Percentiles rank a stretch among this genome's conserved stretches.
Conservation (phyloP, 139 green algal genomes). For the Picochlorum sp. region DNA sequence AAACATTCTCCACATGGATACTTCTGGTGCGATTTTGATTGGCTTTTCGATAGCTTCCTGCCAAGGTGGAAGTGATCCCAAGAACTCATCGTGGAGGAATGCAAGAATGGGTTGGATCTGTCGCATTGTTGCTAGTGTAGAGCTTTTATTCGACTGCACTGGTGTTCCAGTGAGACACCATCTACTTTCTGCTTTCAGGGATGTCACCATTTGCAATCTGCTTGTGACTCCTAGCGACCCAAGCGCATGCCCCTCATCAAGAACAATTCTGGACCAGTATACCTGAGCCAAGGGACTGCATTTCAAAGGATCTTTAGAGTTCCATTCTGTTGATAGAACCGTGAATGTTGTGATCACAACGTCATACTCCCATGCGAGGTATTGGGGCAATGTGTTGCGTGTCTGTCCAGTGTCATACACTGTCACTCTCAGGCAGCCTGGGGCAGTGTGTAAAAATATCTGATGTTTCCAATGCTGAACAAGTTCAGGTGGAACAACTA, state of each 20-base stretch:
- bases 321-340: conserved; percentile 50
- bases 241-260: conserved; percentile 94
- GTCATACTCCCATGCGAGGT: conserved; percentile 77
- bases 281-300: conserved; percentile 29
- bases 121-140: conserved; percentile 13
- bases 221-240: conserved; percentile 67
- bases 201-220: conserved; percentile 65
- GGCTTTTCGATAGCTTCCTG: conserved; percentile 23
- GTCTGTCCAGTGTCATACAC: conserved; percentile 2
- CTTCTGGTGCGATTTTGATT: conserved; percentile 2
- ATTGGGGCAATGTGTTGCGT: conserved; percentile 13
- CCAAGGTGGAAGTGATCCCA: conserved; percentile 38
- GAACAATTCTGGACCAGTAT: conserved; percentile 82
- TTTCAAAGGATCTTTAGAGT: background rate
- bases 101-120: conserved; percentile 82
- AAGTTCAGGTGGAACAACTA: conserved; percentile 78
- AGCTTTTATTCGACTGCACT: conserved; percentile 13
- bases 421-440: conserved; percentile 1
- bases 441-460: conserved; percentile 41
- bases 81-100: conserved; percentile 77
- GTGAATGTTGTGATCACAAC: conserved; percentile 65
- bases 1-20: conserved; percentile 47
- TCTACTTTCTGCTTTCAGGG: conserved; percentile 63
- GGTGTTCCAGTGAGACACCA: conserved; percentile 93
- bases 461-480: conserved; percentile 84